Evolutionary conservation across 257 asterid genomes (phyloP).

Genomic region (Primulina huaijiensis): DNA sequence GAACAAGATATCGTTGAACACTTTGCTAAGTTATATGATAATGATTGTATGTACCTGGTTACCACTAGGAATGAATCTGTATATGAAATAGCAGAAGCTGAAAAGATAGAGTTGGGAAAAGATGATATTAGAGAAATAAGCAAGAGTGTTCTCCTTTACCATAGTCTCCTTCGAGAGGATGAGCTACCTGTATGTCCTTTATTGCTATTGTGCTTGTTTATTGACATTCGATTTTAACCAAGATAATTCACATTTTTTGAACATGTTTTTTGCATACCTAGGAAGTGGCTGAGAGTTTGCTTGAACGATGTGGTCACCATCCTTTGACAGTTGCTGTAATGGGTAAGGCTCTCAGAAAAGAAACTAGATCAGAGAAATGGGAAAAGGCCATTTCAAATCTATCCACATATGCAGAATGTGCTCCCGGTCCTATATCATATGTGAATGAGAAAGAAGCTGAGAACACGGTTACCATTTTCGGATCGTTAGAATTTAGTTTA

Average conservation of each 20-base stretch:
- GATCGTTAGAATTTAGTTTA: conserved; percentile 37
- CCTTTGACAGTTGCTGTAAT: conserved; percentile 39
- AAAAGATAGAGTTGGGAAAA: conserved; percentile 31
- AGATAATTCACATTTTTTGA: not conserved
- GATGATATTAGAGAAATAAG: conserved; percentile 34
- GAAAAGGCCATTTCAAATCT: conserved; percentile 33
- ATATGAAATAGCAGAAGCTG: conserved; percentile 39
- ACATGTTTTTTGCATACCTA: not conserved
- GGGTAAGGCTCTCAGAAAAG: conserved; percentile 39
- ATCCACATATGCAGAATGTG: conserved; percentile 33
- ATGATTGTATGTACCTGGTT: conserved; percentile 31
- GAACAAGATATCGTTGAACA: conserved; percentile 37
- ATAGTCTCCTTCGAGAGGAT: conserved; percentile 28
- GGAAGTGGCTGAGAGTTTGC: conserved; percentile 34
- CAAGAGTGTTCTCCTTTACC: conserved; percentile 35
- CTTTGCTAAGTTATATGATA: conserved; percentile 33
- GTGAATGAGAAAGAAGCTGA: conserved; percentile 39
- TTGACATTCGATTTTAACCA: not conserved
- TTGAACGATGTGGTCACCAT: conserved; percentile 40
- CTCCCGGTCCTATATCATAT: conserved; percentile 38
- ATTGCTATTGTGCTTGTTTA: not conserved
- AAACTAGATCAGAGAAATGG: conserved; percentile 35
- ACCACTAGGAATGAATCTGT: conserved; percentile 36
- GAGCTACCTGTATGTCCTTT: conserved; percentile 31
- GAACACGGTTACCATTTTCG: conserved; percentile 33